Base-by-base conservation (phyloP, 73 alveolate genomes). In the Tetrahymena elliotti region DNA sequence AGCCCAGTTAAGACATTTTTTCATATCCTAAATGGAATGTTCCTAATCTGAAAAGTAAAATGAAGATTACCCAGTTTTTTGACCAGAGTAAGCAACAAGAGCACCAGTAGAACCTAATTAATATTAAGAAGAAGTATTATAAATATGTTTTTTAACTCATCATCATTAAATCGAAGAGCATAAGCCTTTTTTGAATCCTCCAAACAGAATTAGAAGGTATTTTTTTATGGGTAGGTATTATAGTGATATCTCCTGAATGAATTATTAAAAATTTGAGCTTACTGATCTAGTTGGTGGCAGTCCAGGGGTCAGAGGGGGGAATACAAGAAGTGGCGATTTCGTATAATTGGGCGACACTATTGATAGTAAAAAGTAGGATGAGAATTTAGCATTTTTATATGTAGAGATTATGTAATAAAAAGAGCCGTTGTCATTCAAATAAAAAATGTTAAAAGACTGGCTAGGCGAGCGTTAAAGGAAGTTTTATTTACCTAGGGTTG, bases 11-110 rank as follows among this genome's bases (percentile, higher is more conserved):
- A 93, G 97, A 38, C 95, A 95, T 83, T 94, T 95, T 96, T 96
- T 16, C 97, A 36, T 95, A 97, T 52, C 98, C 95, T 54, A 94
- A 35, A 38, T 22, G 93, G 93, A 68, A 68, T 68, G 88, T 68
- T 68, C 88, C 88, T 68, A 68, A 68, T 31, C 18, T n/a, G 22
- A 27, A 68, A 68, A 68, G 33, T 68, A 68, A 24, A 68, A 68
- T 68, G 34, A 68, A 68, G 36, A 36, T 68, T 94, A 94, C 96
- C 96, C 96, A 84, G 96, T 94, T 94, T 95, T 88, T 92, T 54
- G 68, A 37, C 96, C 98, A 35, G 97, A 95, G 95, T 96, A 96
- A 18, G 98, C 98, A 38, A 95, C 95, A 68, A 96, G 47, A 33
- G 98, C 98, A 36, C 98, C 98, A 31, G 96, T 93, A 88, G 95